Evolutionary conservation across 495 filamentous ascomycete genomes (phyloP).

Genomic region (Oidiodendron maius): DNA sequence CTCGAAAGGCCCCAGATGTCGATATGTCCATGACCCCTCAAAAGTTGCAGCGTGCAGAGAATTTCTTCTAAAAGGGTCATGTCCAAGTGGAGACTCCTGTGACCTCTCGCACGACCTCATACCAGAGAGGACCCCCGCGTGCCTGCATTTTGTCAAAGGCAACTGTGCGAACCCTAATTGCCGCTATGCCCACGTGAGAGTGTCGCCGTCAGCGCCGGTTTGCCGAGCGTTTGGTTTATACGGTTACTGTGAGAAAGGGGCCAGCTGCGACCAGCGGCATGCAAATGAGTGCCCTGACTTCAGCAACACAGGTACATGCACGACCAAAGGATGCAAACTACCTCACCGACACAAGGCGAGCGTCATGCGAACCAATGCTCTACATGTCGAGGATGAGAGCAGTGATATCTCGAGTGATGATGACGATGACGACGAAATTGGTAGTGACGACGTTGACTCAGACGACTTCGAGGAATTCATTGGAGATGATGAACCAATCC

Average conservation of each 20-base stretch:
- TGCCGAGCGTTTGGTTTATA: constrained; percentile 80
- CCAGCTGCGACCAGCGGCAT: constrained; percentile 74
- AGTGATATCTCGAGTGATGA: constrained; percentile 83
- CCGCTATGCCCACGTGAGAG: constrained; percentile 81
- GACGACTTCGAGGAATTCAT: constrained; percentile 64
- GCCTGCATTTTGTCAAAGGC: constrained; percentile 84
- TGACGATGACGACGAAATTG: constrained; percentile 69
- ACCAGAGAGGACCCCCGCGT: constrained; percentile 78
- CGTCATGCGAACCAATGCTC: constrained; percentile 42
- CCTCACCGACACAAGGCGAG: constrained; percentile 84
- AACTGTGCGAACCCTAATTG: constrained; percentile 86
- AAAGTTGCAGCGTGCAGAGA: constrained; percentile 91
- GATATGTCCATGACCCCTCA: constrained; percentile 75
- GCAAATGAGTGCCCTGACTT: constrained; percentile 91
- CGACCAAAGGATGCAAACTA: constrained; percentile 74
- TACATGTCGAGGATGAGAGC: constrained; percentile 47
- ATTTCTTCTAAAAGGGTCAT: constrained; percentile 74
- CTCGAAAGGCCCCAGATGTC: constrained; percentile 71
- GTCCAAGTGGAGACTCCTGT: constrained; percentile 73
- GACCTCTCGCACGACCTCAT: constrained; percentile 90
- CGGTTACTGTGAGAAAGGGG: constrained; percentile 87
- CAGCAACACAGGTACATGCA: constrained; percentile 83
- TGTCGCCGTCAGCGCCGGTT: constrained; percentile 74
- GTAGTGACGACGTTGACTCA: constrained; percentile 87
- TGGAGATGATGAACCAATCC: constrained; percentile 42